Percentiles rank a stretch among this genome's conserved stretches.
phyloP scores from a whole-genome alignment of 495 filamentous ascomycete genomes.

The Rusavskia elegans region DNA sequence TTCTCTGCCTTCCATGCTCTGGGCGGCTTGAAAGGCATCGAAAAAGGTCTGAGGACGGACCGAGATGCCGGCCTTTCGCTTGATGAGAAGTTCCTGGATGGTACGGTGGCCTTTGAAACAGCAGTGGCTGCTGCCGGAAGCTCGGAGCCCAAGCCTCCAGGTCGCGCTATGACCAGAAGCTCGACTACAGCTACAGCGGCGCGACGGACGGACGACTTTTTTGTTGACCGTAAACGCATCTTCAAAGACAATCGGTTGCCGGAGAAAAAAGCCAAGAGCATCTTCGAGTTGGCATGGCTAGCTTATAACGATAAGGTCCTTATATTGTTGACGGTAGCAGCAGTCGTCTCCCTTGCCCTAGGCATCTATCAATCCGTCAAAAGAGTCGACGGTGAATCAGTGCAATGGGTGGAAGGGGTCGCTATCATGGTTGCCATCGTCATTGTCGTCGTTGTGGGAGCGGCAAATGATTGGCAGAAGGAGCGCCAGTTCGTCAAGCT shows the following conservation, averaged over 20 bases:
- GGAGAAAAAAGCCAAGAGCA: conserved; percentile 52
- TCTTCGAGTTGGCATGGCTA: conserved; percentile 63
- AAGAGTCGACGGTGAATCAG: conserved; percentile 32
- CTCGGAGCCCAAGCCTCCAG: conserved; percentile 12
- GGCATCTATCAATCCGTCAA: conserved; percentile 53
- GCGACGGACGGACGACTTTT: conserved; percentile 23
- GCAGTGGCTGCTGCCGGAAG: conserved; percentile 20
- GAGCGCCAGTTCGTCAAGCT: conserved; percentile 55
- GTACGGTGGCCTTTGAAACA: conserved; percentile 56
- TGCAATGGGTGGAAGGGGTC: conserved; percentile 67
- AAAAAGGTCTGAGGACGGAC: conserved; percentile 62
- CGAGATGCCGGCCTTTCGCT: conserved; percentile 50
- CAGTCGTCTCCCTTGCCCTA: conserved; percentile 67
- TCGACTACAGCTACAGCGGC: conserved; percentile 14
- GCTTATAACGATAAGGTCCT: conserved; percentile 75
- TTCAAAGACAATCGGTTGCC: conserved; percentile 58
- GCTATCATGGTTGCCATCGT: conserved; percentile 56
- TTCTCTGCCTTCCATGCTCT: conserved; percentile 61
- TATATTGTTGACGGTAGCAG: conserved; percentile 63
- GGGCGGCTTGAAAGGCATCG: conserved; percentile 60
- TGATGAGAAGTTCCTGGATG: conserved; percentile 52
- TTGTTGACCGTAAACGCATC: conserved; percentile 48
- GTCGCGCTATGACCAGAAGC: conserved; percentile 14
- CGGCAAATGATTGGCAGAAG: conserved; percentile 57
- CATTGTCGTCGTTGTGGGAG: conserved; percentile 52